Conservation (phyloP, 148 eudicot genomes). For the Gaultheria prostrata region DNA sequence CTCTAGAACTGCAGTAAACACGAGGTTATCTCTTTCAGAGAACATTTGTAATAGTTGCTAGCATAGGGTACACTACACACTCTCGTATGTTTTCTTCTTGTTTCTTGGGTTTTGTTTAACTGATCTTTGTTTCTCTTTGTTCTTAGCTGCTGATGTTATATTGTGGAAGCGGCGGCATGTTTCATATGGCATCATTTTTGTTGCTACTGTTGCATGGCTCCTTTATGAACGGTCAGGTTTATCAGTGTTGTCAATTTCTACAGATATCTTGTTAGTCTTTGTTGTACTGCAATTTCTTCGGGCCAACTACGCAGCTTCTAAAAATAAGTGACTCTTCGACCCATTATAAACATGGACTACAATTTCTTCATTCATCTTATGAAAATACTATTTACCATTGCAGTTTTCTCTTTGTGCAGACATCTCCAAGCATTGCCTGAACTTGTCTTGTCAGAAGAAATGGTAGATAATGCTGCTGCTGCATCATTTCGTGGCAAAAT, state of each 20-base stretch:
- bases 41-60: not conserved
- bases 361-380: not conserved
- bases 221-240: conserved; percentile 74
- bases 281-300: conserved; percentile 63
- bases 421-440: conserved; percentile 70
- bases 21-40: not conserved
- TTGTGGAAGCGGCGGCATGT: conserved; percentile 70
- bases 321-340: conserved; percentile 44
- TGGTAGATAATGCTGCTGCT: conserved; percentile 89
- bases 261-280: conserved; percentile 77
- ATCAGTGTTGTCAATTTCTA: conserved; percentile 65
- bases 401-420: conserved; percentile 41
- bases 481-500: conserved; percentile 84
- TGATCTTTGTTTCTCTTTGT: conserved; percentile 13
- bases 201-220: conserved; percentile 84
- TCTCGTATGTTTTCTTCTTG: not conserved
- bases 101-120: not conserved
- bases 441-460: conserved; percentile 85
- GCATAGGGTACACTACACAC: not conserved
- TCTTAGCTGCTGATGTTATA: conserved; percentile 80
- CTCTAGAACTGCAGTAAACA: not conserved
- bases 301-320: conserved; percentile 63
- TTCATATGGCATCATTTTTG: conserved; percentile 64
- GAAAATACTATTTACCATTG: not conserved
- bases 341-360: not conserved